Percentiles rank a stretch among this genome's conserved stretches.
phyloP scores from a whole-genome alignment of 495 filamentous ascomycete genomes.

The Elasticomyces elasticus region DNA sequence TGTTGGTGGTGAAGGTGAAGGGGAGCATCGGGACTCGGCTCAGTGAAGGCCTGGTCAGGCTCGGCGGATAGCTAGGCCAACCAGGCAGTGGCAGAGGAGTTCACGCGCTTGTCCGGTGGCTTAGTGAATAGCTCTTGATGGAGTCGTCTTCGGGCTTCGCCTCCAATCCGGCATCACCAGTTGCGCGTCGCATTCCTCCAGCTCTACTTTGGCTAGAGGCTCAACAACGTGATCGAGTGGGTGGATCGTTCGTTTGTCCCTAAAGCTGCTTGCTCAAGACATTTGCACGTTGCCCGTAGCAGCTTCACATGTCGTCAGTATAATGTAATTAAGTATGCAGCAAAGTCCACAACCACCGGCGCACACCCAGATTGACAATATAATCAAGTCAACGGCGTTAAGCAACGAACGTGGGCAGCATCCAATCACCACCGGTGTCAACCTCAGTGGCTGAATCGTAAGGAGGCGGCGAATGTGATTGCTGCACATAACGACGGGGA shows the following conservation, averaged over 20 bases:
- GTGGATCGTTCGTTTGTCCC: not conserved
- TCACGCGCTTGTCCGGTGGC: too few relatives aligned
- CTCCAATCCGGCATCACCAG: not conserved
- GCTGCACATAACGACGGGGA: not conserved
- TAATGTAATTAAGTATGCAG: conserved; percentile 3
- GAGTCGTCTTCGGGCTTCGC: not conserved
- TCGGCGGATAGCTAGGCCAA: not conserved
- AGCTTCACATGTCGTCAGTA: conserved; percentile 14
- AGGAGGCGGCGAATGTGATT: not conserved
- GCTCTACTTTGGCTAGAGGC: not conserved
- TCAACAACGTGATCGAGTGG: not conserved
- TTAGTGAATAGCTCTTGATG: not conserved
- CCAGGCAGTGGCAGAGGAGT: not conserved
- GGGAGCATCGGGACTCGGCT: not conserved
- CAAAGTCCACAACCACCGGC: too few relatives aligned
- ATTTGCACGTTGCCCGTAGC: conserved; percentile 18
- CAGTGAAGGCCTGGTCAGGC: not conserved
- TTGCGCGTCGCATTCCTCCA: not conserved
- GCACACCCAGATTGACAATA: too few relatives aligned
- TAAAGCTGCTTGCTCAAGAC: conserved; percentile 13
- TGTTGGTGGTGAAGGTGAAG: not conserved
- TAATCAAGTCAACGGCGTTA: not conserved
- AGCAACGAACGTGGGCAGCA: not conserved
- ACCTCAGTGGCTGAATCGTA: not conserved
- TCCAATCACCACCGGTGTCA: not conserved